Evolutionary conservation across 2,329 filamentous ascomycete genomes (phyloP), one percentile per base, ranked within the genome.

Genomic region (Trichophyton rubrum): DNA sequence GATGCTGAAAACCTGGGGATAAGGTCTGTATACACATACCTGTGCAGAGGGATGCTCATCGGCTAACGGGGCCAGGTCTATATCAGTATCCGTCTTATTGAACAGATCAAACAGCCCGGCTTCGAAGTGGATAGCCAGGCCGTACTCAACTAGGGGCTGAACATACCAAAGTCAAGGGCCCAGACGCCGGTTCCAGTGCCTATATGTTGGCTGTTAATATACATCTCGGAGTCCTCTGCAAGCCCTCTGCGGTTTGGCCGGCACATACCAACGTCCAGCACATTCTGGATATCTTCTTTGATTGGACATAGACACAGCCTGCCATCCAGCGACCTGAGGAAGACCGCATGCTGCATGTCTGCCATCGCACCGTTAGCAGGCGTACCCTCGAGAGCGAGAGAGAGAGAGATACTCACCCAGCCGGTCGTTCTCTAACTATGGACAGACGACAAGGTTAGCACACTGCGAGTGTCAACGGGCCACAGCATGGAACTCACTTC

Each of bases 201-300:
- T 47, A 47, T 17, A 20, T 11, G 22, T 13, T 20, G 9, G 20
- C 17, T 47, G 22, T 47, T 20, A 47, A 24, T 47, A 43, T 8
- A 17, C n/a, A 43, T 20, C 15, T 43, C 6, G 11, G 20, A 7
- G 40, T 17, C 9, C 33, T 30, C 6, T 30, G 5, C 6, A 30
- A 30, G 6, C 6, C 5, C 6, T 30, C 6, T 17, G n/a, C 3
- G 13, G 1, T n/a, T 17, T 17, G 40, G 40, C 5, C 6, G 33
- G 33, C 33, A 47, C 43, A 24, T 47, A 47, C 43, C 78, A 27
- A 78, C 66, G 66, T 81, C 79, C 1, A 81, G 69, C 6, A 75
- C 69, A 3, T 68, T 69, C 4, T 62, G 57, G 9, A 70, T 49
- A 17, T 61, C 58, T n/a, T 63, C 60, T 11, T 63, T 58, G 56